Base-by-base conservation (phyloP, 1,284 basidiomycete genomes). In the Rhizoctonia solani region DNA sequence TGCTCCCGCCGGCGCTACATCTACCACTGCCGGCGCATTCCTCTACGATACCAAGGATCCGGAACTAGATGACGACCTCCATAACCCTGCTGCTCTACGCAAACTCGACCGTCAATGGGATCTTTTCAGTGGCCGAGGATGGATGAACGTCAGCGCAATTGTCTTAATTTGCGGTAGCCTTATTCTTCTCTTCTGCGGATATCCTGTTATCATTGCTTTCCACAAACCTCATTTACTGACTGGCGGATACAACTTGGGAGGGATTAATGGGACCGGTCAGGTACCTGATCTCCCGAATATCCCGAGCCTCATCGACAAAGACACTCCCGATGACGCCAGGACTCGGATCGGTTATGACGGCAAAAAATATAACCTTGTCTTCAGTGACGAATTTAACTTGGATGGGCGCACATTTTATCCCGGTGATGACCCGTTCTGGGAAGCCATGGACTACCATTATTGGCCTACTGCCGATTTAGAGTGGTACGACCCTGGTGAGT, bases 311-410 rank as follows among this genome's bases (percentile, higher is more conserved):
- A 84, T 93, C 72, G 91, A 93, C 76, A 67, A 74, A 2, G 84
- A 85, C 14, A 94, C 91, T 0, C 90, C 90, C 0, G 71, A 78
- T 1, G 70, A 72, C 0, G 87, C 82, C 3, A 81, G 81, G 70
- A 80, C 82, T 0, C 81, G 88, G 30, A 86, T 78, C 1, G 89
- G 89, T 0, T 87, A 81, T 69, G 89, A 92, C 72, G 85, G 86
- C 1, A 69, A 83, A 25, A 73, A 80, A 4, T 92, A 89, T 75
- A 81, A 81, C 5, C 80, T 91, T 30, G 87, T 83, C 3, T 85
- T 84, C 75, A 92, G 89, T 54, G 94, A 96, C 77, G 95, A 96
- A 78, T 97, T 97, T 77, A 87, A 96, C 67, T 79, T 79, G 19
- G 87, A 90, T 13, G 90, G 80, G 1, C 72, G 79, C 67, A 75